Evolutionary conservation across 2,329 filamentous ascomycete genomes (phyloP), one percentile per base, ranked within the genome.

Genomic region (Colletotrichum lindemuthianum): DNA sequence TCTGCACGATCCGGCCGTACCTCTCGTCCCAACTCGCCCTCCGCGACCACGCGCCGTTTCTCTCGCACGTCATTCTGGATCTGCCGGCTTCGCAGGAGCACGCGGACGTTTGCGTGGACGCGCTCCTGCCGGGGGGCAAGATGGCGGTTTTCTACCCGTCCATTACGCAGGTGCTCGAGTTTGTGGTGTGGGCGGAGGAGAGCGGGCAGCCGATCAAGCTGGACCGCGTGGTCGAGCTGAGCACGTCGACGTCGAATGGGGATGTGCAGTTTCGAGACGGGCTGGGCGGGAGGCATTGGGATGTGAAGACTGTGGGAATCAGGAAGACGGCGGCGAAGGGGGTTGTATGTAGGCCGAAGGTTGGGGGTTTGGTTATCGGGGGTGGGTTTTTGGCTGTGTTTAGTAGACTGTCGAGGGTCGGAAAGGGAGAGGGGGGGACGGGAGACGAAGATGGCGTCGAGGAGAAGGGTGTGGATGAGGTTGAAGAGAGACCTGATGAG

Each of bases 71-170:
- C 0, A 85, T 95, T 66, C 82, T 96, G 16, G 92, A 96, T 72
- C 83, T 96, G 64, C 91, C 92, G 0, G 82, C 81, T 36, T 84
- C 89, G 2, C 81, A 92, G 56, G 75, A 78, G 10, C 71, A 78
- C 36, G 76, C 77, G 2, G 75, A 77, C 2, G 78, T 78, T 33
- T 79, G 89, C 24, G 78, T 84, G 6, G 72, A 81, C n/a, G 86
- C 88, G 12, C 76, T 96, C 57, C 85, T 85, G 43, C 81, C 85
- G 2, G 86, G 91, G 70, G 91, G 88, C 0, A 79, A 86, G 8
- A 78, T 95, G 37, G 81, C 90, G 12, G 82, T 93, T 1, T 96
- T 93, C 77, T 88, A 88, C 68, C 92, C 92, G 0, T 92, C 88
- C 70, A 88, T 96, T 63, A 93, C 91, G 9, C 92, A 95, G 74